Conservation (phyloP, 1,284 basidiomycete genomes). For the Abortiporus biennis region DNA sequence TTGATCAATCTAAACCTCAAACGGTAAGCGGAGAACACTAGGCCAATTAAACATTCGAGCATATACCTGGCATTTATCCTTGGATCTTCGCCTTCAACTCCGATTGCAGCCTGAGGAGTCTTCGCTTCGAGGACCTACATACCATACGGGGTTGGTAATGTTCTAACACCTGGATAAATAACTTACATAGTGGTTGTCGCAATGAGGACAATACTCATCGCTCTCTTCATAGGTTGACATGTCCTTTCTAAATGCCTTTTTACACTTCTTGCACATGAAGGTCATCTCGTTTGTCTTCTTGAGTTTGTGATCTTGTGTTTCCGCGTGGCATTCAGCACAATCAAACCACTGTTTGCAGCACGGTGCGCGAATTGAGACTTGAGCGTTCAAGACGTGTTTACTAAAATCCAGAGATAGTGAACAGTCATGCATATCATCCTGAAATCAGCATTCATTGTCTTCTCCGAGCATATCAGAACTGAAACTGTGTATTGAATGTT, state of each 20-base stretch:
- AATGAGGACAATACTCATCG: conserved; percentile 97
- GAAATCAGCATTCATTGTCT: no score
- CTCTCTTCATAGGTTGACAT: conserved; percentile 89
- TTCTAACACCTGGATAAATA: background rate
- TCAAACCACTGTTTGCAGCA: conserved; percentile 97
- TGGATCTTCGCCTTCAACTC: conserved; percentile 88
- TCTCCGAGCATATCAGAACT: no score
- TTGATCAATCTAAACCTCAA: conserved; percentile 51
- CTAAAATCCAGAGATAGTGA: no score
- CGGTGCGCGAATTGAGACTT: conserved; percentile 89
- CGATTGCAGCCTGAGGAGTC: conserved; percentile 79
- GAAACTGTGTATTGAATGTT: no score
- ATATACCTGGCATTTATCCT: conserved; percentile 76
- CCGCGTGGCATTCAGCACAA: conserved; percentile 92
- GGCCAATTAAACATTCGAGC: background rate
- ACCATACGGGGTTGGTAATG: background rate
- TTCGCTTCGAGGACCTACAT: conserved; percentile 88
- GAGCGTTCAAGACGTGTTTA: conserved; percentile 91
- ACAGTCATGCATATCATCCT: no score
- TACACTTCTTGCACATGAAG: conserved; percentile 97
- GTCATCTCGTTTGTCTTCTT: conserved; percentile 84
- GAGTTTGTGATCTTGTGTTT: conserved; percentile 71
- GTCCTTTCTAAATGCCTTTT: conserved; percentile 95
- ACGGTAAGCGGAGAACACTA: conserved; percentile 2
- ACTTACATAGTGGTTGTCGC: conserved; percentile 95